Base-by-base conservation (phyloP, 768 basidiomycete genomes). In the Lactifluus pinguis region DNA sequence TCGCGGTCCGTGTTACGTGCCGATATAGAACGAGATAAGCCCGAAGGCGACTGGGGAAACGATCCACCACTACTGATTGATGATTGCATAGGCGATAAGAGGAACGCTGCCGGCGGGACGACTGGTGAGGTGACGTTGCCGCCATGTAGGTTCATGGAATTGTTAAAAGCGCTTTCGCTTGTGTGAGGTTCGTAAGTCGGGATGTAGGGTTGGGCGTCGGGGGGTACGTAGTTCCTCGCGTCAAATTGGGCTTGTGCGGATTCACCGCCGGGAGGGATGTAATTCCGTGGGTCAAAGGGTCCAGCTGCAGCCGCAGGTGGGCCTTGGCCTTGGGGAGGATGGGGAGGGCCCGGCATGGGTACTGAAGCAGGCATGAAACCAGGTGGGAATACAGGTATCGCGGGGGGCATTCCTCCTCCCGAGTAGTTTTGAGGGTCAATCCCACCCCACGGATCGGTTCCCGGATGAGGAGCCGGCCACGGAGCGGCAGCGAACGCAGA, bases 131-230 rank as follows among this genome's bases (percentile, higher is more conserved):
- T 17, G 34, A 52, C 32, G 32, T 32, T 32, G 32, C 32, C 29
- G 1, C 53, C 50, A 3, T 47, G 25, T 1, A 65, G 17, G 6
- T 38, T 32, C 62, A 63, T 55, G 2, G 64, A n/a, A 30, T 49
- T 59, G n/a, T 63, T 29, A 29, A 65, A 65, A 10, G 62, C 64
- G 56, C 64, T 65, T 50, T 59, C 53, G 29, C 64, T 63, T 21
- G 64, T 65, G 36, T 51, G 52, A 3, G 64, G 64, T 38, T 65
- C 64, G 62, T 65, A 63, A 19, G 62, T 59, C 5, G 51, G 42
- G 2, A 47, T n/a, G 49, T 56, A n/a, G n/a, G 29, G 32, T 3
- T 49, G 47, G 21, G 21, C 7, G 25, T 54, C 52, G 29, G 56
- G 61, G 2, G 61, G 61, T 14, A 53, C 25, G 56, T 62, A 62